Conservation (phyloP, 345 rosid species). For the Acer yangbiense region DNA sequence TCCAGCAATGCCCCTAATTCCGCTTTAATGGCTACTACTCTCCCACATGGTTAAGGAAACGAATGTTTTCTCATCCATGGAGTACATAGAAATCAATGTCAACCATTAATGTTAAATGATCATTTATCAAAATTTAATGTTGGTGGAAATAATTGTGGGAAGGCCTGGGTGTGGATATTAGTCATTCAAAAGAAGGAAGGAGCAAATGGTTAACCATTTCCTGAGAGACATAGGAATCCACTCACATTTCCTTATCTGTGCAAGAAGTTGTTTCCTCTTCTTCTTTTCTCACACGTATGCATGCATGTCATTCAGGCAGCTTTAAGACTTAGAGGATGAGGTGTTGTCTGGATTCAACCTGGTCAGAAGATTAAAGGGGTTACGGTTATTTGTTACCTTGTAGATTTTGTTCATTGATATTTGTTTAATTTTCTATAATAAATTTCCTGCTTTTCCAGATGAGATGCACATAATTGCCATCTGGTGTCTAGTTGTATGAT, state of each 20-base stretch:
- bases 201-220: neutral
- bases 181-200: neutral
- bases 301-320: neutral
- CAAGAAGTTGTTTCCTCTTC: neutral
- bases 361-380: neutral
- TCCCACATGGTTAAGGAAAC: neutral
- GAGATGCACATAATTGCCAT: neutral
- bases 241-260: neutral
- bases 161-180: neutral
- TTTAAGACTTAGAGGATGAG: neutral
- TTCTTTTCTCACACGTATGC: neutral
- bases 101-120: neutral
- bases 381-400: neutral
- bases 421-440: neutral
- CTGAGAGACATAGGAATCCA: neutral
- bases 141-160: neutral
- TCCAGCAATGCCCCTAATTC: neutral
- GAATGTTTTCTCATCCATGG: neutral
- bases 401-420: neutral
- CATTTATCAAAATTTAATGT: neutral
- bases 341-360: neutral
- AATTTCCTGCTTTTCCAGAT: neutral
- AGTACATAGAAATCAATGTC: neutral
- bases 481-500: slow-evolving; percentile 5
- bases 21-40: neutral